Conservation (phyloP, 106 monocot genomes). For the Acorus gramineus region DNA sequence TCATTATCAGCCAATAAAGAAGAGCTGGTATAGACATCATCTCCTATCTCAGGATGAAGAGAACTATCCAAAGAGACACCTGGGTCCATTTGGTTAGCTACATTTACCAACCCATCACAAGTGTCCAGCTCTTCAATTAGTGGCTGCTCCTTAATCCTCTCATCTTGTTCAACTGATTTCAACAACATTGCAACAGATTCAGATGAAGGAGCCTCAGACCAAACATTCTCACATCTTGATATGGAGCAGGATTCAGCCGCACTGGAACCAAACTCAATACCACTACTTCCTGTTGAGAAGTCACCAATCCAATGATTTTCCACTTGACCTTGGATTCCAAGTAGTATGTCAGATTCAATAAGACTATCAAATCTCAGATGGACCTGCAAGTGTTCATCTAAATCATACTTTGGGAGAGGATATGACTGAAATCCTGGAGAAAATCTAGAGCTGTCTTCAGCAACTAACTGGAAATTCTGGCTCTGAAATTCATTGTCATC, state of each 20-base stretch:
- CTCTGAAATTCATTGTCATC: constrained; percentile 1
- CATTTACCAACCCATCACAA: constrained; percentile 19
- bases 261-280: constrained; percentile 48
- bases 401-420: constrained; percentile 1
- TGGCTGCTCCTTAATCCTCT: constrained; percentile 28
- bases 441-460: background rate
- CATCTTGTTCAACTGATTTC: constrained; percentile 76
- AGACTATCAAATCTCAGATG: constrained; percentile 71
- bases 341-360: constrained; percentile 7
- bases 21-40: constrained; percentile 5
- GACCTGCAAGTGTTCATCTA: constrained; percentile 23
- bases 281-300: constrained; percentile 61
- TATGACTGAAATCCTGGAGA: constrained; percentile 26
- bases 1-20: constrained; percentile 9
- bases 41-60: constrained; percentile 3
- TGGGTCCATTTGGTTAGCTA: constrained; percentile 20
- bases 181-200: constrained; percentile 93
- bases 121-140: constrained; percentile 18
- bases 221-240: constrained; percentile 62
- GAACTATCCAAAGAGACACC: constrained; percentile 9
- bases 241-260: constrained; percentile 55
- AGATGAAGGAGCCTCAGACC: constrained; percentile 87
- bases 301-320: constrained; percentile 15
- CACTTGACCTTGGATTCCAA: constrained; percentile 1
- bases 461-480: background rate